These are phyloP conservation scores for Phoma sp. DNA, from an alignment of 2,329 filamentous ascomycete species.

Conservation along the genomic window DNA sequence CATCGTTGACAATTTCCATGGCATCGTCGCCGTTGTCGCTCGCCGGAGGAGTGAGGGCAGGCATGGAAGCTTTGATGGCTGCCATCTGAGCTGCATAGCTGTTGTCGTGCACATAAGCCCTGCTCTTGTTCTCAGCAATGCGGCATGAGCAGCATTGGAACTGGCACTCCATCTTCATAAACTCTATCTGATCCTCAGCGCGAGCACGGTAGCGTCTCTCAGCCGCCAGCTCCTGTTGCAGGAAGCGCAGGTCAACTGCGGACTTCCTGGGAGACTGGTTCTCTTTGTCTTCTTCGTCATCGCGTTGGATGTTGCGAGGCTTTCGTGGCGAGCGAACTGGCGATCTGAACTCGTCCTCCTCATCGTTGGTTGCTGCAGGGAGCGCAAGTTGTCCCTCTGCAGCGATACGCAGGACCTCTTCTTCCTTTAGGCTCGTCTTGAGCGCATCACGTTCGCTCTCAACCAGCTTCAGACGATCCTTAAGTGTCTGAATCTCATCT, in stretches of 20 bases:
- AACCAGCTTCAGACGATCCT: constrained; percentile 67
- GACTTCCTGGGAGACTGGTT: constrained; percentile 53
- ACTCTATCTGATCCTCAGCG: constrained; percentile 75
- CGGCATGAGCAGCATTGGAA: constrained; percentile 70
- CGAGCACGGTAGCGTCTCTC: constrained; percentile 68
- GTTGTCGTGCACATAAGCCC: constrained; percentile 48
- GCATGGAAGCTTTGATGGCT: constrained; percentile 51
- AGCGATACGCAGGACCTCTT: constrained; percentile 74
- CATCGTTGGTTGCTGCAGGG: constrained; percentile 58
- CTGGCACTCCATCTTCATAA: constrained; percentile 75
- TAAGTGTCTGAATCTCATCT: constrained; percentile 69
- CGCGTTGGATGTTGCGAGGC: constrained; percentile 52
- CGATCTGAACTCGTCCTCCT: constrained; percentile 67
- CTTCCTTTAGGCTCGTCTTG: constrained; percentile 73
- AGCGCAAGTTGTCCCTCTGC: constrained; percentile 73
- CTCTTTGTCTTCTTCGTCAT: constrained; percentile 55
- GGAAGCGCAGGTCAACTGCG: constrained; percentile 52
- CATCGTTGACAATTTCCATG: constrained; percentile 39
- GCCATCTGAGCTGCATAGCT: constrained; percentile 45
- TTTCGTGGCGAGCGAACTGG: constrained; percentile 61
- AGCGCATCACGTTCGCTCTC: constrained; percentile 78
- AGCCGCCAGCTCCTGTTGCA: constrained; percentile 58
- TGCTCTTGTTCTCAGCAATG: constrained; percentile 47
- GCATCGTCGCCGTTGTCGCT: constrained; percentile 62
- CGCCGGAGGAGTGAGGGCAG: constrained; percentile 66